These are phyloP conservation scores for Fusarium illudens DNA, from an alignment of 2,329 filamentous ascomycete species.

Conservation along the genomic window DNA sequence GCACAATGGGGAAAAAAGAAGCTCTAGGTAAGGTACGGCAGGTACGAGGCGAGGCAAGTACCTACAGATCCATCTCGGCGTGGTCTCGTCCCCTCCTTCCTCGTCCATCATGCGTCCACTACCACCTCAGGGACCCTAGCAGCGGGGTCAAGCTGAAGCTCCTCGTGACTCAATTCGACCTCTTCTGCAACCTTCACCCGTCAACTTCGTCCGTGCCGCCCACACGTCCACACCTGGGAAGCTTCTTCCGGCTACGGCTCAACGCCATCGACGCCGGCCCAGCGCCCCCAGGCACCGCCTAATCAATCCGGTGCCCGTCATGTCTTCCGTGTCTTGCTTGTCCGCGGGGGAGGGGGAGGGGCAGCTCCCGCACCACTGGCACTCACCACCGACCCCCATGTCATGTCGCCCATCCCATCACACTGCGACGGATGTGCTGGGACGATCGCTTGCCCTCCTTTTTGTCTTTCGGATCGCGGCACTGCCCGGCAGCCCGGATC, in stretches of 20 bases:
- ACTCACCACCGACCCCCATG: neutral
- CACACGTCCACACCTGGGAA: conserved; percentile 7
- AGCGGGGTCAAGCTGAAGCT: conserved; percentile 1
- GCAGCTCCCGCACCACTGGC: neutral
- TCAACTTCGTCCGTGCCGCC: conserved; percentile 2
- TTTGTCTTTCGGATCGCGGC: conserved; percentile 25
- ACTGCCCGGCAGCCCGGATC: conserved; percentile 24
- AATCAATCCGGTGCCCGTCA: neutral
- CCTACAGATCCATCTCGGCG: conserved; percentile 28
- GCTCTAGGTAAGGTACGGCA: conserved; percentile 15
- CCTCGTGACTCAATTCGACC: conserved; percentile 27
- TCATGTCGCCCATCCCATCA: neutral
- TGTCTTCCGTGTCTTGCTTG: neutral
- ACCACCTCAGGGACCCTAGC: conserved; percentile 1
- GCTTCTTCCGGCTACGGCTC: conserved; percentile 18
- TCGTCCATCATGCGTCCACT: conserved; percentile 28
- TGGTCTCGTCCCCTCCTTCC: conserved; percentile 27
- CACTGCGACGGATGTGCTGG: conserved; percentile 5
- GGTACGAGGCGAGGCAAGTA: conserved; percentile 11
- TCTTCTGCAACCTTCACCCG: neutral
- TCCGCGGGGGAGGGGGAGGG: conserved; percentile 5
- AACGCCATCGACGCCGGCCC: conserved; percentile 21
- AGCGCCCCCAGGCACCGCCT: conserved; percentile 3
- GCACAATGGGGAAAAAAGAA: conserved; percentile 18
- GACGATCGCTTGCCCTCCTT: conserved; percentile 16